Evolutionary conservation across 2,329 filamentous ascomycete species (phyloP).

Genomic region (Chrysoporthe puriensis): DNA sequence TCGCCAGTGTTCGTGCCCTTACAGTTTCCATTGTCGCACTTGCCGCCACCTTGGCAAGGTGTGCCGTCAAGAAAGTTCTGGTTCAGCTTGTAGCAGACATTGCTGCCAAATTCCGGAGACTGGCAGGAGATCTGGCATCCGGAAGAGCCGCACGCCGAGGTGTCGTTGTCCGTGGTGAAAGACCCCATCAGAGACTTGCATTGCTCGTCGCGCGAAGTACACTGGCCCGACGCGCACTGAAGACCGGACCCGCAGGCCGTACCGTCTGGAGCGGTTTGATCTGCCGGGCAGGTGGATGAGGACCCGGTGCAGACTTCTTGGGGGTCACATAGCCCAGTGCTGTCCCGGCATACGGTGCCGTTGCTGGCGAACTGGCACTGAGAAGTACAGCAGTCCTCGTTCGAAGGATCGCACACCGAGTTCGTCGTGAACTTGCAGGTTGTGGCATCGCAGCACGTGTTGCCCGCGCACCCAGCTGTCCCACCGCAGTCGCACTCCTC

Average conservation of each 20-base stretch:
- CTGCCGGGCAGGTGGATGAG: constrained; percentile 72
- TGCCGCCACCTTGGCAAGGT: constrained; percentile 76
- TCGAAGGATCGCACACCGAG: constrained; percentile 78
- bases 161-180: constrained; percentile 73
- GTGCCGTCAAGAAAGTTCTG: constrained; percentile 97
- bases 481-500: constrained; percentile 98
- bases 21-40: constrained; percentile 79
- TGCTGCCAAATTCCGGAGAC: constrained; percentile 67
- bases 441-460: constrained; percentile 79
- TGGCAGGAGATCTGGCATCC: constrained; percentile 79
- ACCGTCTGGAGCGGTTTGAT: constrained; percentile 72
- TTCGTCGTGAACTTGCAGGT: constrained; percentile 83
- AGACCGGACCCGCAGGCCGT: constrained; percentile 74
- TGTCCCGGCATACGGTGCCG: constrained; percentile 78
- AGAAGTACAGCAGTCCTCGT: constrained; percentile 78
- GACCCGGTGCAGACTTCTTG: constrained; percentile 80
- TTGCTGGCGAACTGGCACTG: constrained; percentile 68
- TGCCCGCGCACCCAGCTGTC: constrained; percentile 67
- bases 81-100: constrained; percentile 74
- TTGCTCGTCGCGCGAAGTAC: constrained; percentile 87
- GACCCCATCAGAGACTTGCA: constrained; percentile 84
- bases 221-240: constrained; percentile 87
- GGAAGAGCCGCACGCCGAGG: constrained; percentile 73
- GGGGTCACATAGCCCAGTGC: constrained; percentile 82
- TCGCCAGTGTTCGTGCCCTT: constrained; percentile 69